Base-by-base conservation (phyloP, 768 basidiomycete genomes). In the Suillus americanus region DNA sequence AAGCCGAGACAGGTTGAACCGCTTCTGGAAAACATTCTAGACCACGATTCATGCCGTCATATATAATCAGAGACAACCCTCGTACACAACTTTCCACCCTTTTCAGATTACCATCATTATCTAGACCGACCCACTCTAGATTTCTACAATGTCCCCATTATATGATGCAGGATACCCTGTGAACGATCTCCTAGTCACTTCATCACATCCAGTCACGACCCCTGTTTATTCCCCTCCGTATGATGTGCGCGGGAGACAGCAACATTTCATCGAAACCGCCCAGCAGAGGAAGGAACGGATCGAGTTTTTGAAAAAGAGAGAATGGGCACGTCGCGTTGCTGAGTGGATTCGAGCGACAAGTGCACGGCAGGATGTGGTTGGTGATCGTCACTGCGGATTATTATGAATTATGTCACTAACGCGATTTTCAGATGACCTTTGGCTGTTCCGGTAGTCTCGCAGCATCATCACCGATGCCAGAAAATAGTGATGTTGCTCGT, bases 241-340 rank as follows among this genome's bases (percentile, higher is more conserved):
- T 74, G 82, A 85, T 73, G 38, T 73, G 16, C 79, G 74, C 18
- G 83, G 82, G 38, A 77, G 84, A 38, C 83, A 83, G 72, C 71
- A 78, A 64, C 74, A 71, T 41, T 86, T 78, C 64, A 60, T 76
- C 38, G 85, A 86, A 73, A 80, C 79, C 1, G 70, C 73, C 28
- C 70, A 78, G 1, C 85, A 87, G 73, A 75, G 84, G 30, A 77
- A 77, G 56, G 82, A 83, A 64, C 84, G 85, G 66, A 75, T 80
- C 64, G 83, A 83, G n/a, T 85, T 86, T 68, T 71, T 84, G 51
- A 81, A 81, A 61, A 79, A 76, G 62, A 77, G 81, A 53, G 82
- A 82, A 65, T 81, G 78, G 66, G 79, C 85, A 1, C 71, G 76
- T 20, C 71, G 79, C 33, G 74, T 79, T 71, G 70, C 79, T 1